phyloP scores from a whole-genome alignment of 495 filamentous ascomycete species.

The Aspergillus wentii region DNA sequence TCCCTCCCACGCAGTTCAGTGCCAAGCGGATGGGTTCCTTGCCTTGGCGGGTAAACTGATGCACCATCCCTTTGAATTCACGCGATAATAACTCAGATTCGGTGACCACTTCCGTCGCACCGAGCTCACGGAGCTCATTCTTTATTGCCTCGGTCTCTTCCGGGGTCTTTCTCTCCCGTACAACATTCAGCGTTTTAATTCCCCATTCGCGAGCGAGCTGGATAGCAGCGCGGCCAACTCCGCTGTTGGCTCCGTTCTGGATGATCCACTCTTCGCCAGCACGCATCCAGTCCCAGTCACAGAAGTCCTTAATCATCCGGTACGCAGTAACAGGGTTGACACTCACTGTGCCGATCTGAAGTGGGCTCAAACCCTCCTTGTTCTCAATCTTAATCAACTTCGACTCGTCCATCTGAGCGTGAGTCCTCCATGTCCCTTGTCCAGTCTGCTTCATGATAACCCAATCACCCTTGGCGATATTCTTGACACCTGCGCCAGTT shows the following conservation, averaged over 20 bases:
- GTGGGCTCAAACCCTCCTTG: conserved; percentile 58
- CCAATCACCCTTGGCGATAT: conserved; percentile 73
- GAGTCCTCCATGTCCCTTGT: conserved; percentile 91
- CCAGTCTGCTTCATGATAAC: conserved; percentile 76
- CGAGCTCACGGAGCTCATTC: conserved; percentile 62
- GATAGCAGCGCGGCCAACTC: conserved; percentile 83
- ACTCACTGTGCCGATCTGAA: conserved; percentile 77
- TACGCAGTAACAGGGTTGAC: conserved; percentile 94
- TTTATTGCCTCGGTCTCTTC: conserved; percentile 63
- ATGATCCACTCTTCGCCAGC: conserved; percentile 71
- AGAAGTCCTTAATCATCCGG: conserved; percentile 85
- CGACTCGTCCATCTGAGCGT: conserved; percentile 65
- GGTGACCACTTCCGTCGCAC: conserved; percentile 76
- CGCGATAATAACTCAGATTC: conserved; percentile 69
- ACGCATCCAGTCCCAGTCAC: conserved; percentile 48
- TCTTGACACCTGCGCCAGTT: conserved; percentile 53
- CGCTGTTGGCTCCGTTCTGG: conserved; percentile 94
- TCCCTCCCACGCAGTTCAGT: conserved; percentile 94
- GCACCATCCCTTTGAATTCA: conserved; percentile 57
- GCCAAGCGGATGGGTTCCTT: conserved; percentile 67
- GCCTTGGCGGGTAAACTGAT: conserved; percentile 64
- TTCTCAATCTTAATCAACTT: conserved; percentile 63
- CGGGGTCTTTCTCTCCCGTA: conserved; percentile 59
- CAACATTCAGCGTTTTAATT: conserved; percentile 77
- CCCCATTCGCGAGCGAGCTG: conserved; percentile 83